These are phyloP conservation scores for Trametes gibbosa DNA, from an alignment of 768 basidiomycete species.

Conservation along the genomic window DNA sequence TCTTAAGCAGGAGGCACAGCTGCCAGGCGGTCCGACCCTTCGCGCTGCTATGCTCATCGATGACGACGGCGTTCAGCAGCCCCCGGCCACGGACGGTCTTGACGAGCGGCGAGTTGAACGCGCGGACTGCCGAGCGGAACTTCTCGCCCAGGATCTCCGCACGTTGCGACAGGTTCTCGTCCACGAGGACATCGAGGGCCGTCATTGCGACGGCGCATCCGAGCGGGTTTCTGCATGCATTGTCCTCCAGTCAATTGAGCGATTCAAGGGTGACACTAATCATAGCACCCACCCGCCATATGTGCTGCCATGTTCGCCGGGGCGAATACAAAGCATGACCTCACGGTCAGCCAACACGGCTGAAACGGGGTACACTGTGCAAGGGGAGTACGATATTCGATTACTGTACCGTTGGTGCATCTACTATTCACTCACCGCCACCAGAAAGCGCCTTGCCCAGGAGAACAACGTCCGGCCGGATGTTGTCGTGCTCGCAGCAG, in stretches of 20 bases:
- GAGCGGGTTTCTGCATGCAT: conserved; percentile 70
- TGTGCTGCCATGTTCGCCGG: conserved; percentile 95
- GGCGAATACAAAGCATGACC: conserved; percentile 92
- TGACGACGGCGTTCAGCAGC: conserved; percentile 89
- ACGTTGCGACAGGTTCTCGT: conserved; percentile 81
- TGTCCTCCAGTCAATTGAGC: background rate
- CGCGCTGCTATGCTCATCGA: conserved; percentile 76
- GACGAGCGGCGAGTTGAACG: conserved; percentile 68
- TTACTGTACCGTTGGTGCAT: background rate
- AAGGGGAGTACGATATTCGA: background rate
- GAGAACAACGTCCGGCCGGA: conserved; percentile 88
- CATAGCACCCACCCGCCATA: conserved; percentile 78
- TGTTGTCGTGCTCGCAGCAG: conserved; percentile 80
- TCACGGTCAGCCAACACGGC: conserved; percentile 88
- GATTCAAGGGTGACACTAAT: conserved; percentile 1
- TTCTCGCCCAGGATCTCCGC: conserved; percentile 75
- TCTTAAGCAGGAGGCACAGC: conserved; percentile 89
- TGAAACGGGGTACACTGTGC: conserved; percentile 91
- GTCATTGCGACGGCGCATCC: conserved; percentile 96
- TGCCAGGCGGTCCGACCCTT: conserved; percentile 93
- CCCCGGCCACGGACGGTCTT: conserved; percentile 82
- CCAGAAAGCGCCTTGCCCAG: conserved; percentile 97
- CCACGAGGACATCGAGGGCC: conserved; percentile 85
- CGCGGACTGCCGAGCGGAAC: conserved; percentile 67
- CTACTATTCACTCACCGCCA: conserved; percentile 55